Percentiles rank a stretch among this genome's conserved stretches.
phyloP scores from a whole-genome alignment of 345 rosid species.

The Angophora floribunda region DNA sequence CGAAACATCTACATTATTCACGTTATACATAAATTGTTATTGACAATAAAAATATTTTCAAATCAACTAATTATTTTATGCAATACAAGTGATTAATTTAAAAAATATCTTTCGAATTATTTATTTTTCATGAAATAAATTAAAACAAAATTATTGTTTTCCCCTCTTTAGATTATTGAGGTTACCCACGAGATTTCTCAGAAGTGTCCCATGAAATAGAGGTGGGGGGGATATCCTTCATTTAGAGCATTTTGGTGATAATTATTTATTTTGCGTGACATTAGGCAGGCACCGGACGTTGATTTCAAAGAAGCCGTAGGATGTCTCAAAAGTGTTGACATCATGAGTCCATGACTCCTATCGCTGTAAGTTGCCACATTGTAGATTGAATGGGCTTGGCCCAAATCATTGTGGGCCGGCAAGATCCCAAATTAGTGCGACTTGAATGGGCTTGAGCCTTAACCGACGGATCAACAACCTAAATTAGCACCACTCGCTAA shows the following conservation, averaged over 20 bases:
- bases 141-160: too few relatives aligned
- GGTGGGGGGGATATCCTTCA: neutral
- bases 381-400: neutral
- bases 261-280: neutral
- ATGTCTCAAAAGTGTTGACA: neutral
- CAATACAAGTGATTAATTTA: accelerated
- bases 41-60: neutral
- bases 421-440: neutral
- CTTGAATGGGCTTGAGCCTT: neutral
- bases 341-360: neutral
- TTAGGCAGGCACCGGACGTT: neutral
- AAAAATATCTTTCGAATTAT: neutral
- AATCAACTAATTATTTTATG: accelerated
- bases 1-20: neutral
- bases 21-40: too few relatives aligned
- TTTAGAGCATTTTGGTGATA: neutral
- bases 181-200: neutral
- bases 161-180: neutral
- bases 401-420: neutral
- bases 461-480: neutral
- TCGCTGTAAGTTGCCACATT: neutral
- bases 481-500: neutral
- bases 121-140: neutral
- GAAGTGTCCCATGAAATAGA: neutral
- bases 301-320: neutral